Evolutionary conservation across 441 rosid species (phyloP), one percentile per base, ranked within the genome.

Genomic region (Aleurites moluccanus): DNA sequence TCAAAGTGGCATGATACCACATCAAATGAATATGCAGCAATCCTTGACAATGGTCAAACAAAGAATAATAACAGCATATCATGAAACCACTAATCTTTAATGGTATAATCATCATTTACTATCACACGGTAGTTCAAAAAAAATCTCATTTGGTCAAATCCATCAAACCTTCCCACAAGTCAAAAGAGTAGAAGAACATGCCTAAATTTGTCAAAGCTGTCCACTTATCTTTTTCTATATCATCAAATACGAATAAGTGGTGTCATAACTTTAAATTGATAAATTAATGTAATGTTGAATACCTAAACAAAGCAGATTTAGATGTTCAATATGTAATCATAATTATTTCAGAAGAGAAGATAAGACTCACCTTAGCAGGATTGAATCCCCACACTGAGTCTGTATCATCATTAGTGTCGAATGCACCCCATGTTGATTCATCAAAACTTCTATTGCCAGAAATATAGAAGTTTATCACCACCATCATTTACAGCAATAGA

Each of bases 301-400:
- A 38, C 9, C 50, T 15, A 64, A 38, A 38, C 6, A 64, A 64
- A 35, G 55, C 70, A 70, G 20, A 62, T 45, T 38, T 30, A 55
- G 55, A 33, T 25, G 27, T 30, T 23, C 72, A 45, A 44, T 16
- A 27, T 20, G 33, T 2, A 30, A 3, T 1, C 21, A 42, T 45
- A 45, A 1, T 45, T 45, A 45, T 33, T 50, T 25, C 10, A 35
- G 27, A 70, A 78, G 70, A 2, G n/a, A 13, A 62, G 63, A 70
- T 42, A 49, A 27, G 67, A 65, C 86, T 85, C 65, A 92, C 99
- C 98, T 91, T 90, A 83, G 81, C 64, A 71, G 85, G 86, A 80
- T 86, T 85, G 76, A 95, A 88, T 44, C 98, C 98, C 99, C 99
- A 96, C 21, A 93, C 90, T 16, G 97, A 92, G 81, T 92, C 99